Conservation (phyloP, 139 green algal species). For the Pycnococcus provasolii region DNA sequence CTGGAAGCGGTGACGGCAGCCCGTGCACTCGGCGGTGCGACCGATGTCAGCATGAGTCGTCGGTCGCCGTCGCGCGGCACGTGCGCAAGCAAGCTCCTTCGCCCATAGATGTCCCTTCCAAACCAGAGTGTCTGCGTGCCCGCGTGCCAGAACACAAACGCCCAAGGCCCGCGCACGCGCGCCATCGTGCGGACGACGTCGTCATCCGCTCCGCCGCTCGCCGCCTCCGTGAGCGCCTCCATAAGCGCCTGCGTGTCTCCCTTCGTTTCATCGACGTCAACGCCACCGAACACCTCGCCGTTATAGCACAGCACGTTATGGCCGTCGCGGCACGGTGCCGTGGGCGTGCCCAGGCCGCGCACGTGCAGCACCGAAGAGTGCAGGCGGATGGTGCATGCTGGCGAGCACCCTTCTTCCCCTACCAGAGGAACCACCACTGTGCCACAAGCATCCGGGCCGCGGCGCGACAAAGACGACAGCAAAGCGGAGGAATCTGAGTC, state of each 20-base stretch:
- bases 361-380: too few relatives aligned
- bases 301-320: constrained; percentile 5
- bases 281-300: constrained; percentile 29
- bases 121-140: constrained; percentile 48
- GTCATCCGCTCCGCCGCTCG: background rate
- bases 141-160: constrained; percentile 61
- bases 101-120: constrained; percentile 56
- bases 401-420: too few relatives aligned
- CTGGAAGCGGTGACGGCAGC: too few relatives aligned
- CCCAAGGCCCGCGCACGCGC: constrained; percentile 54
- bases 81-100: constrained; percentile 48
- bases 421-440: too few relatives aligned
- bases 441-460: too few relatives aligned
- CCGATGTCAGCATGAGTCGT: constrained; percentile 41
- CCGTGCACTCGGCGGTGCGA: background rate
- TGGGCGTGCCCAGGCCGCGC: too few relatives aligned
- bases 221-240: background rate
- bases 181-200: constrained; percentile 10
- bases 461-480: too few relatives aligned
- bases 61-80: constrained; percentile 19
- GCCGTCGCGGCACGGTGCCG: too few relatives aligned
- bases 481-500: too few relatives aligned
- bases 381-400: too few relatives aligned
- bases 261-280: constrained; percentile 9
- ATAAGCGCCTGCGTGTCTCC: constrained; percentile 20